Base-by-base conservation (phyloP, 2,329 filamentous ascomycete species). In the Chrysoporthe austroafricana region DNA sequence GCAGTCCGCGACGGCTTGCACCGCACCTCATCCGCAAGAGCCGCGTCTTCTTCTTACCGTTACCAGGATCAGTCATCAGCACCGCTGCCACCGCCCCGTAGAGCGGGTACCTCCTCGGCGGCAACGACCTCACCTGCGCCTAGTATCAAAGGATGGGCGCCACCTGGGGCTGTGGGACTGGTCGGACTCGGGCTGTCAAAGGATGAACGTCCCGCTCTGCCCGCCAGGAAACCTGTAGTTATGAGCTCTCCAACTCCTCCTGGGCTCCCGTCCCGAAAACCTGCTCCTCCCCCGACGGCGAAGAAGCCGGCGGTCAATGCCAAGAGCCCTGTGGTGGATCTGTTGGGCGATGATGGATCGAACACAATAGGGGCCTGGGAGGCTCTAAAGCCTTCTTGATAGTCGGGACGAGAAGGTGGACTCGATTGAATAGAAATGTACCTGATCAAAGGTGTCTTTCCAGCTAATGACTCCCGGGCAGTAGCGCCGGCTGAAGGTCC, bases 281-380 rank as follows among this genome's bases (percentile, higher is more conserved):
- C 69, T 36, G 39, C 48, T 3, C 67, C 69, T 34, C 26, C 59
- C 16, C 64, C 69, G 9, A 32, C 61, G 13, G 70, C 71, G 36
- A 73, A 76, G 67, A 75, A 72, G 64, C 72, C 71, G 64, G 69
- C 73, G 63, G 71, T 79, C 60, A 80, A 72, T 43, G 63, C 73
- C 32, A 64, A 71, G 63, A 70, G 60, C 67, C 74, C 80, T 69
- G 71, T 82, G 56, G 73, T 86, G 21, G 85, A 86, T 70, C 79
- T 85, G 58, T 73, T 86, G 43, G 77, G 76, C 2, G 81, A 80
- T 56, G 84, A 86, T 57, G 79, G 77, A 26, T 76, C 73, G n/a
- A 77, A 77, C 46, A 64, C 82, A 48, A 78, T 86, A 76, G 82
- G 82, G 14, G 80, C 83, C 32, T 88, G 85, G 85, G 84, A 87